phyloP scores from a whole-genome alignment of 495 filamentous ascomycete genomes.

The Penicillium canariense region DNA sequence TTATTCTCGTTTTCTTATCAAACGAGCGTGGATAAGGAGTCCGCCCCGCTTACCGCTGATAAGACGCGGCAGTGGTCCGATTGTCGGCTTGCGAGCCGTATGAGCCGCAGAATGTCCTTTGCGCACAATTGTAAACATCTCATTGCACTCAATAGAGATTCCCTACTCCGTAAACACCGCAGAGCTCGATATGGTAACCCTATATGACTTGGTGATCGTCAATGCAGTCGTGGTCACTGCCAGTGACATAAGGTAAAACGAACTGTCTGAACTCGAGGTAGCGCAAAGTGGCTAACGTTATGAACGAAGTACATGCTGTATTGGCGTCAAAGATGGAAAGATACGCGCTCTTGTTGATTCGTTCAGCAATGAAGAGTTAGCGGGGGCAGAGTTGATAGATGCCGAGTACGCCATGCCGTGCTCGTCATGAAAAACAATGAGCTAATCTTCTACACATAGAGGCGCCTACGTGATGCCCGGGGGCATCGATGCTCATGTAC shows the following conservation, averaged over 20 bases:
- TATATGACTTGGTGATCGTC: conserved; percentile 11
- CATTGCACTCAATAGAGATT: too few species aligned
- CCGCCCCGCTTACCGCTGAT: neutral
- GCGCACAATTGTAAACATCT: neutral
- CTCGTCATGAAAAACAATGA: neutral
- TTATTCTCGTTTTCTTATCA: too few species aligned
- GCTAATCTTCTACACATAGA: neutral
- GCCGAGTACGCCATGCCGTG: conserved; percentile 8
- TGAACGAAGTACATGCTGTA: conserved; percentile 9
- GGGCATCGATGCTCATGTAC: conserved; percentile 43
- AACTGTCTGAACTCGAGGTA: neutral
- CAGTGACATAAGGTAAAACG: conserved; percentile 10
- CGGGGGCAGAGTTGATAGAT: conserved; percentile 12
- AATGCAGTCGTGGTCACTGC: conserved; percentile 14
- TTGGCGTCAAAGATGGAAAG: conserved; percentile 18
- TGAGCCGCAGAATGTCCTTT: neutral
- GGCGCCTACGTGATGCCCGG: conserved; percentile 30
- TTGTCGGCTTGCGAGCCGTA: neutral
- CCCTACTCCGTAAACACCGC: too few species aligned
- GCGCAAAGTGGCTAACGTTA: neutral
- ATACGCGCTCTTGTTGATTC: conserved; percentile 8
- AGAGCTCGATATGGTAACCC: too few species aligned
- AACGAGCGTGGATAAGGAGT: neutral
- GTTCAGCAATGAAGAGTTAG: conserved; percentile 7
- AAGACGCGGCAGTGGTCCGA: neutral